Percentiles rank a stretch among this genome's conserved stretches.
These are phyloP conservation scores for Vanrija pseudolonga DNA, from an alignment of 1,284 basidiomycete species.

Conservation along the genomic window DNA sequence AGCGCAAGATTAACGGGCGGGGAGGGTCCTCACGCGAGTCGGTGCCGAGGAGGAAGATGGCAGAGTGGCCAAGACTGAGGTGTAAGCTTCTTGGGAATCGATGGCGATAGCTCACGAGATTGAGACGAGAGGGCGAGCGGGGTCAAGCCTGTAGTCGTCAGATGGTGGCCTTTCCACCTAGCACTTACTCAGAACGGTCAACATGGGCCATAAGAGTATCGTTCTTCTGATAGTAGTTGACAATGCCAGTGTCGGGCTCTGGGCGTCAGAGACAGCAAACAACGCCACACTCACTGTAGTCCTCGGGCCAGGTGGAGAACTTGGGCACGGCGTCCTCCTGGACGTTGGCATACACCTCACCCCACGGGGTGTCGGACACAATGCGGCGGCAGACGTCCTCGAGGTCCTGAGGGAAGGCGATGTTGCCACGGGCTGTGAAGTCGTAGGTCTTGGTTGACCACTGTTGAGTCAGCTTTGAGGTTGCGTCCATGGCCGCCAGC, in stretches of 20 bases:
- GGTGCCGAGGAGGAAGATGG: slow-evolving; percentile 84
- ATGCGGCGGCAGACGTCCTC: slow-evolving; percentile 60
- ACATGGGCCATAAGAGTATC: slow-evolving; percentile 92
- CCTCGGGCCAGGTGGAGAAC: slow-evolving; percentile 67
- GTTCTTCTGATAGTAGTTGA: slow-evolving; percentile 81
- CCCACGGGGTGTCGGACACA: slow-evolving; percentile 66
- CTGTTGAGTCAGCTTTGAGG: slow-evolving; percentile 47
- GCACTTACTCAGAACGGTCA: slow-evolving; percentile 69
- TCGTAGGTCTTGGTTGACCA: slow-evolving; percentile 92
- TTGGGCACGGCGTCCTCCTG: slow-evolving; percentile 51
- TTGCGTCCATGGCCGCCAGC: background rate
- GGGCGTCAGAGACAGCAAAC: background rate
- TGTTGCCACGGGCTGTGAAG: slow-evolving; percentile 60
- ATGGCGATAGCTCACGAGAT: slow-evolving; percentile 60
- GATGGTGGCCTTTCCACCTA: background rate
- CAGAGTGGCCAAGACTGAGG: slow-evolving; percentile 74
- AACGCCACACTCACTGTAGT: slow-evolving; percentile 59
- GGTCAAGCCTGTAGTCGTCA: slow-evolving; percentile 56
- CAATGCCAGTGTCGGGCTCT: slow-evolving; percentile 82
- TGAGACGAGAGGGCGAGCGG: slow-evolving; percentile 72
- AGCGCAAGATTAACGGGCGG: slow-evolving; percentile 71
- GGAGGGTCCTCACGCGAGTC: slow-evolving; percentile 70
- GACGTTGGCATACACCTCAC: slow-evolving; percentile 55
- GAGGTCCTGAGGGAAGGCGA: slow-evolving; percentile 59
- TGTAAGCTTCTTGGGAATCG: background rate